Evolutionary conservation across 2,329 filamentous ascomycete genomes (phyloP), one percentile per base, ranked within the genome.

Genomic region (Rosellinia necatrix): DNA sequence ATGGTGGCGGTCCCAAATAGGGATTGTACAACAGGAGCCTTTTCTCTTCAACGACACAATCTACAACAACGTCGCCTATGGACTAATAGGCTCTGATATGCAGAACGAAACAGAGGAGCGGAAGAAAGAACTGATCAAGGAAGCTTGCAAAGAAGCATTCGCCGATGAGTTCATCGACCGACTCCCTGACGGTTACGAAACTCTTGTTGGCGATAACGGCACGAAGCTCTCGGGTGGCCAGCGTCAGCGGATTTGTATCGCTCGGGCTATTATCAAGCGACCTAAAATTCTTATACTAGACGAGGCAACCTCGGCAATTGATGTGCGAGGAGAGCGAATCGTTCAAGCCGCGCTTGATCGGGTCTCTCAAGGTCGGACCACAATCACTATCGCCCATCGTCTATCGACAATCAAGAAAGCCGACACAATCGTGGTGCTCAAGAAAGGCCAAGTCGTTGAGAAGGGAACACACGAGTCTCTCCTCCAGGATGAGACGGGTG

Each of bases 151-250:
- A 38, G 85, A 89, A 66, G 82, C 87, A 0, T 89, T 87, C 69
- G 87, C 87, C 0, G 82, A 88, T 61, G 86, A 89, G 56, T 90
- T 88, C 64, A 86, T 90, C 53, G 78, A 82, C 42, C 80, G 80
- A 17, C 74, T 90, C 3, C 87, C 87, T 1, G 72, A 80, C 40
- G 83, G 85, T 1, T 92, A 92, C 66, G 80, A 88, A 4, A 91
- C 90, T 0, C 73, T 82, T 7, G 90, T 94, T 1, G 91, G 91
- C 1, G 90, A 93, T 67, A 82, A 82, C 24, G 91, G 91, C 4
- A 87, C 88, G 43, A 91, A 90, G 68, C 76, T 96, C 1, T 91
- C 88, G 9, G 89, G 90, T n/a, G 91, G 91, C 1, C 91, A 96
- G 70, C 83, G 90, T n/a, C 91, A 96, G 70, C 83, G 91, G 4